phyloP scores from a whole-genome alignment of 768 basidiomycete genomes.

The Fistulinella prunicolor region DNA sequence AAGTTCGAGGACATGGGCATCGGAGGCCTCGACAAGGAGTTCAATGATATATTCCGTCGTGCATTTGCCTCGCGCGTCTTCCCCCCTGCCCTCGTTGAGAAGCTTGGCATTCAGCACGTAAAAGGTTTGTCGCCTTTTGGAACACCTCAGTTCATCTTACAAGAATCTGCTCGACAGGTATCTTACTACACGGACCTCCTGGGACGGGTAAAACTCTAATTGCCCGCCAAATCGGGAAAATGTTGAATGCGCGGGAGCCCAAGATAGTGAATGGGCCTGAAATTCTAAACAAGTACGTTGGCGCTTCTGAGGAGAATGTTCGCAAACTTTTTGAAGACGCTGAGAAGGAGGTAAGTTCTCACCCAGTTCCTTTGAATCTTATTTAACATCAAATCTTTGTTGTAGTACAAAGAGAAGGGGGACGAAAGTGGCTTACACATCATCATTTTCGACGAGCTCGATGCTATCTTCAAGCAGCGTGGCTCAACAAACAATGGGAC shows the following conservation, averaged over 20 bases:
- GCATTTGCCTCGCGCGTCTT: conserved; percentile 99
- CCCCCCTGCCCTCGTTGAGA: conserved; percentile 93
- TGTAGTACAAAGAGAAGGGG: conserved; percentile 92
- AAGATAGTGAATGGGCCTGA: conserved; percentile 99
- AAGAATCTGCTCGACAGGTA: conserved; percentile 49
- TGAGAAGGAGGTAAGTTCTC: conserved; percentile 76
- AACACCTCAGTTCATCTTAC: neutral
- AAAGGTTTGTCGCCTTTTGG: conserved; percentile 60
- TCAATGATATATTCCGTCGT: conserved; percentile 94
- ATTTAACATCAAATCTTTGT: conserved; percentile 1
- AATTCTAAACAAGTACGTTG: conserved; percentile 95
- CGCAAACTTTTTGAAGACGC: conserved; percentile 98
- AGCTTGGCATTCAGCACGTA: conserved; percentile 96
- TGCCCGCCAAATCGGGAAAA: conserved; percentile 98
- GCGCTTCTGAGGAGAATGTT: conserved; percentile 96
- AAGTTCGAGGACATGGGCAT: conserved; percentile 99
- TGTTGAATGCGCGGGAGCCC: conserved; percentile 96
- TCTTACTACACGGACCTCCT: conserved; percentile 92
- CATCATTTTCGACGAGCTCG: conserved; percentile 98
- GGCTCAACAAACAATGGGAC: conserved; percentile 89
- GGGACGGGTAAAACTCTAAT: conserved; percentile 99
- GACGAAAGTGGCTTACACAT: conserved; percentile 98
- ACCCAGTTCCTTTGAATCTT: neutral
- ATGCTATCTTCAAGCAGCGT: conserved; percentile 98
- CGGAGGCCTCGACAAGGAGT: conserved; percentile 94